These are phyloP conservation scores for Epichloe elymi DNA, from an alignment of 2,329 filamentous ascomycete genomes.

Conservation along the genomic window DNA sequence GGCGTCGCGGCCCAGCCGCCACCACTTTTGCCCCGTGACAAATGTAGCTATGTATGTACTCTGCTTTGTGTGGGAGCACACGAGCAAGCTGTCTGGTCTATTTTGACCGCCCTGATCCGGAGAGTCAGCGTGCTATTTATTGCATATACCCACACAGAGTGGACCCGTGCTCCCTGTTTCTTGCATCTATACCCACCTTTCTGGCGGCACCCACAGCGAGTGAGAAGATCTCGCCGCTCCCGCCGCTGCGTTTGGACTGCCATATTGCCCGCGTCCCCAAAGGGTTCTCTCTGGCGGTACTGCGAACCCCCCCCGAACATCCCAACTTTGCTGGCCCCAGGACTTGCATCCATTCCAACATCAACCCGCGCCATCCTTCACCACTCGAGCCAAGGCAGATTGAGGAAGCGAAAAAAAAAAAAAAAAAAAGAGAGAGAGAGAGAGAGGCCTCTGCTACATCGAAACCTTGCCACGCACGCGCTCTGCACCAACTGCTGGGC, in stretches of 20 bases:
- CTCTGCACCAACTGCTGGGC: constrained; percentile 1
- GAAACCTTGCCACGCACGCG: not conserved
- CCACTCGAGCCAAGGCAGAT: not conserved
- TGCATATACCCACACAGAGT: constrained; percentile 1
- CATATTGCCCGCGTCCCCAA: not conserved
- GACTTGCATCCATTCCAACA: not conserved
- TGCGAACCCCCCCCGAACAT: not conserved
- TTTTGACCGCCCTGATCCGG: not conserved
- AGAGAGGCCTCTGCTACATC: not conserved
- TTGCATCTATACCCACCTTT: not conserved
- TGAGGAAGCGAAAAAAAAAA: not conserved
- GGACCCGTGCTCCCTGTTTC: not conserved
- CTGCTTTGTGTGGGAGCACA: no score
- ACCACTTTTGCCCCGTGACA: not conserved
- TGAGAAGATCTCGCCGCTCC: constrained; percentile 9
- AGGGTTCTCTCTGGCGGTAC: not conserved
- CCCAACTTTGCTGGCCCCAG: not conserved
- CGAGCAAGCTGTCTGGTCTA: not conserved
- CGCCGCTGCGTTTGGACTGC: constrained; percentile 7
- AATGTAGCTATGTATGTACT: no score
- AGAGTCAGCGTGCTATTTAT: not conserved
- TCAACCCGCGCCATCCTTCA: constrained; percentile 2
- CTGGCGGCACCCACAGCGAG: constrained; percentile 5
- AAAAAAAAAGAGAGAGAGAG: not conserved
- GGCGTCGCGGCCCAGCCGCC: not conserved